A percentile compares a stretch with the other conserved stretches of the same genome.
phyloP scores from a whole-genome alignment of 352 stramenopile species.

The Globisporangium uncinulatum region DNA sequence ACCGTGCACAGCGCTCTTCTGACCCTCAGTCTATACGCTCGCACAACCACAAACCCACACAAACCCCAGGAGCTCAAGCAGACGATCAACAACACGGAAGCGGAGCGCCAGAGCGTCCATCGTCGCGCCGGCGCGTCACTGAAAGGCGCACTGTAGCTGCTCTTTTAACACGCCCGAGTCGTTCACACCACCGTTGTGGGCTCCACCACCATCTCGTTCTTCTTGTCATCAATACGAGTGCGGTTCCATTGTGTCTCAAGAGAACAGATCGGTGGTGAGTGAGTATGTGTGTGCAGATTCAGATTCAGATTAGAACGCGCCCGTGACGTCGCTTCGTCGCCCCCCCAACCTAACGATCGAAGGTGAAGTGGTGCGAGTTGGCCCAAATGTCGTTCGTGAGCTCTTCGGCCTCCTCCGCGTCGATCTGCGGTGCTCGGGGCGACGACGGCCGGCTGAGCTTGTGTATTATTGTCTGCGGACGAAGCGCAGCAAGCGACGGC shows the following conservation, averaged over 20 bases:
- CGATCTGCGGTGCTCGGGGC: slow-evolving; percentile 6
- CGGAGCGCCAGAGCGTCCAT: slow-evolving; percentile 76
- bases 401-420: slow-evolving; percentile 47
- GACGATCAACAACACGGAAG: slow-evolving; percentile 67
- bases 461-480: neutral
- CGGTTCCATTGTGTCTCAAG: too few species aligned
- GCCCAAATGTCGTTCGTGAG: slow-evolving; percentile 79
- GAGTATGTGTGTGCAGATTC: too few species aligned
- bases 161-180: neutral
- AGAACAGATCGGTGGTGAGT: too few species aligned
- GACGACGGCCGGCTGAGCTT: neutral
- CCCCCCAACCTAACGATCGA: slow-evolving; percentile 26
- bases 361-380: slow-evolving; percentile 77
- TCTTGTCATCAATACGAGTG: too few species aligned
- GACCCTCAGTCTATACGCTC: neutral
- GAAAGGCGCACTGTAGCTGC: slow-evolving; percentile 64
- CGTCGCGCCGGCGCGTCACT: slow-evolving; percentile 70
- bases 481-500: neutral
- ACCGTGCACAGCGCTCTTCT: too few species aligned
- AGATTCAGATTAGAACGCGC: too few species aligned
- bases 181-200: neutral
- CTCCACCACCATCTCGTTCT: neutral
- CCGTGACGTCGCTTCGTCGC: neutral
- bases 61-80: slow-evolving; percentile 57
- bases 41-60: neutral